Percentiles rank a stretch among this genome's conserved stretches.
Conservation (phyloP, 2,329 filamentous ascomycete genomes). For the Periconia macrospinosa region DNA sequence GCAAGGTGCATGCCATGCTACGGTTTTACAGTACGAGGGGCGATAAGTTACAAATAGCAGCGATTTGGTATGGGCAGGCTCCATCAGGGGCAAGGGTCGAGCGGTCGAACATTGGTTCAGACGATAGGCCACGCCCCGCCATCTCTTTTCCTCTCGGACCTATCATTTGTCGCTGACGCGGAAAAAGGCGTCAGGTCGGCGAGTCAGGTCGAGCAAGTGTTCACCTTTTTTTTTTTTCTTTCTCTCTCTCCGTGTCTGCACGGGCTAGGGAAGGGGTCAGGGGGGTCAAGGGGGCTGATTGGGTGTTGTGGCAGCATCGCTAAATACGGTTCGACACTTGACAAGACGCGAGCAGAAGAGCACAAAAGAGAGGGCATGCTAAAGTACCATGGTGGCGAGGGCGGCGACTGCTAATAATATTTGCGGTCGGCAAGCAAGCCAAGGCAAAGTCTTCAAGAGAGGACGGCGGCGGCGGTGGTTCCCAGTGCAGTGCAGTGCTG, state of each 20-base stretch:
- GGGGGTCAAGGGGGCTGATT: too few species aligned
- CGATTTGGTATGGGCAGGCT: background rate
- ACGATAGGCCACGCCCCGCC: background rate
- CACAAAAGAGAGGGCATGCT: background rate
- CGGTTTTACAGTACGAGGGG: too few species aligned
- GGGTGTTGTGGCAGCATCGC: too few species aligned
- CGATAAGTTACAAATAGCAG: too few species aligned
- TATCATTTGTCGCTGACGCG: slow-evolving; percentile 26
- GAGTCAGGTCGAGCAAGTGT: slow-evolving; percentile 27
- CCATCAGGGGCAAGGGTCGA: background rate
- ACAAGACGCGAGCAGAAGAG: background rate
- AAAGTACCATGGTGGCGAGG: background rate
- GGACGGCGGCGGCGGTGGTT: too few species aligned
- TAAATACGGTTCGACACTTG: too few species aligned
- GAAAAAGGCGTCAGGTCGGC: slow-evolving; percentile 27
- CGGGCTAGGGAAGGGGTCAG: too few species aligned
- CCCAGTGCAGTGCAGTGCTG: too few species aligned
- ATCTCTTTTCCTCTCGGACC: slow-evolving; percentile 9
- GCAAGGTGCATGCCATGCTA: too few species aligned
- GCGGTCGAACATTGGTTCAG: slow-evolving; percentile 1
- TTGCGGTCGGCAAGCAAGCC: too few species aligned
- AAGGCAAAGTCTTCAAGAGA: too few species aligned
- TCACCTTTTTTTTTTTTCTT: slow-evolving; percentile 6
- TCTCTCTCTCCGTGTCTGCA: background rate
- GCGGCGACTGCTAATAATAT: background rate